Base-by-base conservation (phyloP, 257 asterid species). In the Solanum commersonii region DNA sequence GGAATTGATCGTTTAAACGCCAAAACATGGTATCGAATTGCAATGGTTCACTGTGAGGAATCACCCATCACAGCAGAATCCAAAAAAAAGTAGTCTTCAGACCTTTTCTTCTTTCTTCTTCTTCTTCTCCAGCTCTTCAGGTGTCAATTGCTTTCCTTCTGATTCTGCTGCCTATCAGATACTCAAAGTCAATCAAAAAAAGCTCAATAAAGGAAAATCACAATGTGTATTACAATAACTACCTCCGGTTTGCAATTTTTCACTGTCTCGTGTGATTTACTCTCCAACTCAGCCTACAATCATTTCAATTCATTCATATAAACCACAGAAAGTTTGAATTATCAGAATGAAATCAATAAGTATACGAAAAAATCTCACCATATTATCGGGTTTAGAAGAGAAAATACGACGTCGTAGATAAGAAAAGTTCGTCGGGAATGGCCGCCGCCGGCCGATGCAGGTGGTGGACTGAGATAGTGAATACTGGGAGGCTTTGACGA, bases 21-120 rank as follows among this genome's bases (percentile, higher is more conserved):
- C 74, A 68, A 68, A 78, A n/a, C 63, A 40, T 25, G 25, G 16
- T 78, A 16, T 40, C 4, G 35, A 40, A 78, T 78, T 31, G 40
- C 38, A 70, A 15, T 16, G 0, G 7, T 9, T 34, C 16, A 34
- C 14, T 34, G 27, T 33, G 81, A 20, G 27, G 7, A 33, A 34
- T 72, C 29, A 72, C 20, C 46, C 81, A 72, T 72, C 81, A 34
- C 44, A 72, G 38, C 81, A 72, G 44, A 72, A 34, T 11, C 40
- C 10, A 31, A 72, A 34, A 2, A 18, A 33, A 34, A 8, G 42
- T 71, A 71, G 16, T 20, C 25, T 72, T 34, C 84, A 52, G 72
- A 97, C 99, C 98, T 97, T 97, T 82, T 96, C 99, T 79, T 97
- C 98, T 86, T 94, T 97, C 94, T 94, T 97, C 98, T 92, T 94